Evolutionary conservation across 805 yeast species (phyloP).

Genomic region (Metschnikowia continentalis): DNA sequence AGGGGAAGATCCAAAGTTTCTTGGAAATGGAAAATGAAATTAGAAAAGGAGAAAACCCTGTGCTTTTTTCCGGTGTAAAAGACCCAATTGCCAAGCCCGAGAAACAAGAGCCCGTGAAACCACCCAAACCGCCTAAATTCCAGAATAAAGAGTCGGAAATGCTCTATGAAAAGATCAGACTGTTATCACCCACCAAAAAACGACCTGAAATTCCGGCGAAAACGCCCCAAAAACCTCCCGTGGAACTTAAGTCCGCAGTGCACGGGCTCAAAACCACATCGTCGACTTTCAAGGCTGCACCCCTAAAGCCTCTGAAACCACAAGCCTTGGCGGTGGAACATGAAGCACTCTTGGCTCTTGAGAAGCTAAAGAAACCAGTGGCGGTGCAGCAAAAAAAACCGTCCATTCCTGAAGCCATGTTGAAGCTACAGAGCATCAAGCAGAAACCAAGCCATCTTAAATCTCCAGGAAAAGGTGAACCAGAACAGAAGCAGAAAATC

Average conservation of each 20-base stretch:
- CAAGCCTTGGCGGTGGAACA: conserved; percentile 5
- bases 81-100: background rate
- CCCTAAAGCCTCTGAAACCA: conserved; percentile 9
- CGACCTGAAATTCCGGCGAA: background rate
- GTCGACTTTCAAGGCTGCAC: background rate
- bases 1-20: background rate
- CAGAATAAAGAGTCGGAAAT: conserved; percentile 8
- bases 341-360: conserved; percentile 10
- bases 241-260: background rate
- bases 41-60: background rate
- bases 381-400: conserved; percentile 6
- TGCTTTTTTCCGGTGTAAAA: background rate
- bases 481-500: background rate
- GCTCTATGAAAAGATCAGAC: conserved; percentile 5
- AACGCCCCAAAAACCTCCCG: background rate
- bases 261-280: conserved; percentile 15
- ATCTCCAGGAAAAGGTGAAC: background rate
- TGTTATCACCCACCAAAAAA: conserved; percentile 11
- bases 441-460: background rate
- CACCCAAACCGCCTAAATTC: conserved; percentile 11
- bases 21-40: conserved; percentile 6
- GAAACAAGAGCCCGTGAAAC: background rate
- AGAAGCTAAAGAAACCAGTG: conserved; percentile 4
- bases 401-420: conserved; percentile 25
- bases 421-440: conserved; percentile 13